These are phyloP conservation scores for Tuber calosporum DNA, from an alignment of 495 filamentous ascomycete genomes.

Conservation along the genomic window DNA sequence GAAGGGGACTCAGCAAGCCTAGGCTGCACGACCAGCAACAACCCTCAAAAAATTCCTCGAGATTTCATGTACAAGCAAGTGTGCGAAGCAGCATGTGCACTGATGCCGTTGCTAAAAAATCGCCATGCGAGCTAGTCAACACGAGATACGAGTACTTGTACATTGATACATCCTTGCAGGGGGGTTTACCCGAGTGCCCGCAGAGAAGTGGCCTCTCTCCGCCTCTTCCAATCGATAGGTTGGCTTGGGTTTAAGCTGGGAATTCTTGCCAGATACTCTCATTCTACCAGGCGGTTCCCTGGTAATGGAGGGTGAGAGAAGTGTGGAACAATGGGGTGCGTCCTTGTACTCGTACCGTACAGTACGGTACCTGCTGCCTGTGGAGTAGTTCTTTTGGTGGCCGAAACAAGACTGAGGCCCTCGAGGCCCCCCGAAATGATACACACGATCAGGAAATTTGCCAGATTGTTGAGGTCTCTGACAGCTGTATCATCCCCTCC, in stretches of 20 bases:
- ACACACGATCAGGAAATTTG: neutral
- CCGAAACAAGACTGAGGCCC: neutral
- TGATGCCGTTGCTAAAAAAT: neutral
- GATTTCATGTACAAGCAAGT: neutral
- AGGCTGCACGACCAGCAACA: neutral
- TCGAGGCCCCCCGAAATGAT: neutral
- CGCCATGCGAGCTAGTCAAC: neutral
- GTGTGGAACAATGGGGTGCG: neutral
- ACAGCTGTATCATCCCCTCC: neutral
- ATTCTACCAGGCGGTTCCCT: neutral
- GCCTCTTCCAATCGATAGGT: neutral
- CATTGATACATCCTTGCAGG: neutral
- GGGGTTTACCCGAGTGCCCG: neutral
- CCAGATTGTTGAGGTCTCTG: neutral
- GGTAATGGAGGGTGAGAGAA: neutral
- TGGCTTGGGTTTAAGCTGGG: neutral
- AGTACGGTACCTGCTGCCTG: neutral
- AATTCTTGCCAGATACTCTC: neutral
- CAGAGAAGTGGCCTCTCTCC: neutral
- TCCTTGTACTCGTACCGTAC: neutral
- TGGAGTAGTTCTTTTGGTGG: neutral
- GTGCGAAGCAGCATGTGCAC: constrained; percentile 2
- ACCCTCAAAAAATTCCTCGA: neutral
- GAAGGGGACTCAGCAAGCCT: neutral
- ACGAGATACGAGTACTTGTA: too few species aligned